phyloP scores from a whole-genome alignment of 495 filamentous ascomycete species.

The Daldinia grandis region DNA sequence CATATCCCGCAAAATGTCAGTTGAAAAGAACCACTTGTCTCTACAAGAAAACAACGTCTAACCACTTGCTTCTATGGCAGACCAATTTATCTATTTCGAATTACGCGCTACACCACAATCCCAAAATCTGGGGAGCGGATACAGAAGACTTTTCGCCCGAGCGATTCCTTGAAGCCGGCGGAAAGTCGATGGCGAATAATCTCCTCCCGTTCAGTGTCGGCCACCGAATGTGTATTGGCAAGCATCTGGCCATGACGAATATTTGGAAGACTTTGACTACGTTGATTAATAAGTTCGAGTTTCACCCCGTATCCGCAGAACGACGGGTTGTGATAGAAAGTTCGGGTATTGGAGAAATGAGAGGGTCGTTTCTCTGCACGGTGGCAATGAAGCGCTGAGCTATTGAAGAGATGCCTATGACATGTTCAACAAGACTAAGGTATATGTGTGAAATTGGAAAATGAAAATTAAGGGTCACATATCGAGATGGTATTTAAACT shows the following conservation, averaged over 20 bases:
- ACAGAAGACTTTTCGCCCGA: background rate
- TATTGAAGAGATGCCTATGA: background rate
- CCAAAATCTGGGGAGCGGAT: background rate
- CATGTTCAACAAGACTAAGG: background rate
- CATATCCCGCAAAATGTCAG: background rate
- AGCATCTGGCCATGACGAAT: conserved; percentile 1
- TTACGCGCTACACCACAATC: background rate
- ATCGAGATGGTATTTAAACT: no score
- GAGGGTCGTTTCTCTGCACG: background rate
- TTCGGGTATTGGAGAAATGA: conserved; percentile 1
- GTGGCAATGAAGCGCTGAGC: background rate
- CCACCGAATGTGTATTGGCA: conserved; percentile 2
- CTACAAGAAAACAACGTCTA: background rate
- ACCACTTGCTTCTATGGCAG: background rate
- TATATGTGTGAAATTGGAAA: background rate
- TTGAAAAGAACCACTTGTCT: background rate
- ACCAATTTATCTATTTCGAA: background rate
- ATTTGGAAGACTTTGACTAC: conserved; percentile 5
- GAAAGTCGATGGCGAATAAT: background rate
- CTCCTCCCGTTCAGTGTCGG: background rate
- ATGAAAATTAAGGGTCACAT: no score
- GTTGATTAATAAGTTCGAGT: background rate
- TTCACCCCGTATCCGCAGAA: background rate
- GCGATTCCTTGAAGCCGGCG: background rate
- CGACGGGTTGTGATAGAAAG: background rate